Evolutionary conservation across 257 asterid genomes (phyloP).

Genomic region (Nicotiana undulata): DNA sequence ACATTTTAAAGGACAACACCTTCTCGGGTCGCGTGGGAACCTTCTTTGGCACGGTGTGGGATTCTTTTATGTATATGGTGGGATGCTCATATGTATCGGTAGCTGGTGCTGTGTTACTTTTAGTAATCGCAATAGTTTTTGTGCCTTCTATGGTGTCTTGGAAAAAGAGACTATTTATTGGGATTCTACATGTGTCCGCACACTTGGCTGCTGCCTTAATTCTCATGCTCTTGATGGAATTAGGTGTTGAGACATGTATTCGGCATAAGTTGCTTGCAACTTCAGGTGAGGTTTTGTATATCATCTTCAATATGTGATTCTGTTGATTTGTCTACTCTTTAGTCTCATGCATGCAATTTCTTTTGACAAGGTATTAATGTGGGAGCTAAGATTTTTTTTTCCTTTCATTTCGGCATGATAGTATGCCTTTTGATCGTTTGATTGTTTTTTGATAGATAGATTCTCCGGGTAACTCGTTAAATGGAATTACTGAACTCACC

Average conservation of each 20-base stretch:
- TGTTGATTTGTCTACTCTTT: neutral
- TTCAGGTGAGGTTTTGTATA: conserved; percentile 42
- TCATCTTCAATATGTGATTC: neutral
- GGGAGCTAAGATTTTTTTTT: neutral
- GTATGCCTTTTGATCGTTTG: neutral
- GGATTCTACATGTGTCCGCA: conserved; percentile 84
- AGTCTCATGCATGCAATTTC: neutral
- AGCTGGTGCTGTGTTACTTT: conserved; percentile 63
- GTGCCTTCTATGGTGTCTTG: conserved; percentile 86
- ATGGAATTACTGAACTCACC: neutral
- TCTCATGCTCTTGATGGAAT: conserved; percentile 83
- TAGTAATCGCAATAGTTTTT: conserved; percentile 60
- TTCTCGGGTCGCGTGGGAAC: conserved; percentile 76
- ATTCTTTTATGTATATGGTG: conserved; percentile 62
- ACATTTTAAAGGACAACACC: conserved; percentile 75
- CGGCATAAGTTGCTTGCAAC: conserved; percentile 80
- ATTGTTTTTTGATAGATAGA: neutral
- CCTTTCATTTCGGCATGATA: neutral
- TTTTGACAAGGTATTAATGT: neutral
- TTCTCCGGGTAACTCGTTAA: neutral
- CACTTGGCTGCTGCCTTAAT: conserved; percentile 90
- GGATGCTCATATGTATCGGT: conserved; percentile 73
- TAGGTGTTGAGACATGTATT: conserved; percentile 90
- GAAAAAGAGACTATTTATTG: conserved; percentile 60
- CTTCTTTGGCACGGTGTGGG: conserved; percentile 86